These are phyloP conservation scores for Hanseniaspora valbyensis DNA, from an alignment of 805 yeast species.

Conservation along the genomic window DNA sequence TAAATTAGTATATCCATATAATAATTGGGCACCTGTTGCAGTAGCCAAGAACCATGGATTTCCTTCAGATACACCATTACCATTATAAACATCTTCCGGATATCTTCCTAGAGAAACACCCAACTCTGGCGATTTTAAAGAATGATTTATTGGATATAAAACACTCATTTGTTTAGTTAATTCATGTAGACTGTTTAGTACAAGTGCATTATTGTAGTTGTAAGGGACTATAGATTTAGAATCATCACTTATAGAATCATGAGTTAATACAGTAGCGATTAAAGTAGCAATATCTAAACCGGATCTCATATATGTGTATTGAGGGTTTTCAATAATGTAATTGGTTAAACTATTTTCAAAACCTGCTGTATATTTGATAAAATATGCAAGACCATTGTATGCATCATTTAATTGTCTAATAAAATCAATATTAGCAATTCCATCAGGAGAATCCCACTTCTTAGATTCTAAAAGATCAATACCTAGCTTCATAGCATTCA, in stretches of 20 bases:
- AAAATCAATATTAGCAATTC: conserved; percentile 15
- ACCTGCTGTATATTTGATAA: conserved; percentile 28
- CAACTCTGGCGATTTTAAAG: conserved; percentile 30
- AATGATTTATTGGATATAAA: conserved; percentile 66
- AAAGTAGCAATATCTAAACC: conserved; percentile 76
- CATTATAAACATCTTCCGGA: conserved; percentile 86
- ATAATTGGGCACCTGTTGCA: conserved; percentile 24
- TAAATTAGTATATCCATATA: conserved; percentile 6
- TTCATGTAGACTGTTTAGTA: conserved; percentile 52
- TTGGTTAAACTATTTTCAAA: conserved; percentile 34
- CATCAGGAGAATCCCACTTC: conserved; percentile 6
- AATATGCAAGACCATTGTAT: conserved; percentile 21
- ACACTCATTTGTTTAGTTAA: conserved; percentile 57
- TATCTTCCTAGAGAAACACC: conserved; percentile 76
- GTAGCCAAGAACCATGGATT: conserved; percentile 91
- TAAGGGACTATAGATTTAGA: conserved; percentile 39
- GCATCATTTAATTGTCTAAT: conserved; percentile 19
- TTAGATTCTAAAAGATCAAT: conserved; percentile 20
- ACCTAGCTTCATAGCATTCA: conserved; percentile 56
- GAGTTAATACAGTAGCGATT: conserved; percentile 34
- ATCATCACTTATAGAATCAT: conserved; percentile 26
- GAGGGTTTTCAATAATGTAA: conserved; percentile 64
- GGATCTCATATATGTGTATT: conserved; percentile 36
- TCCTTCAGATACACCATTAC: conserved; percentile 59
- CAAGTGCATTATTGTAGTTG: conserved; percentile 44